Base-by-base conservation (phyloP, 306 rosid genomes). In the Begonia fuchsioides region DNA sequence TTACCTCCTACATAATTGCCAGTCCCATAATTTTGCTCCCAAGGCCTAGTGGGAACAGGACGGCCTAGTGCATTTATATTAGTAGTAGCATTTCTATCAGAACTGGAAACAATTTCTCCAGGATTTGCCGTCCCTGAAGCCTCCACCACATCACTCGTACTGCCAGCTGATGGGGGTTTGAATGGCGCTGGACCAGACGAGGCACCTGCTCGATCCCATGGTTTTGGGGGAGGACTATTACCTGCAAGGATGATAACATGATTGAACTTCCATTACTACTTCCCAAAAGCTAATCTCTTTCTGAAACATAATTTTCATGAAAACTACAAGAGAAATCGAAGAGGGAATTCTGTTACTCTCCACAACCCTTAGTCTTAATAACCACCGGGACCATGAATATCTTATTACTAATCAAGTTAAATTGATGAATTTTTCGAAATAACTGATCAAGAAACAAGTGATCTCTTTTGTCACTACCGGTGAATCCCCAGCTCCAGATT, bases 121-220 rank as follows among this genome's bases (percentile, higher is more conserved):
- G 93, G 96, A 56, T 57, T 81, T 43, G 98, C 93, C 51, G 96
- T 92, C 56, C 96, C 94, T 12, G 98, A 92, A 59, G 98, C 82
- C 77, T 92, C 98, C 58, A 92, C 98, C 16, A 92, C 81, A 39
- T 77, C 81, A 61, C 94, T 92, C 1, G 98, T 92, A 66, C 57
- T 73, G 55, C 98, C 98, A 20, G 63, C 72, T 13, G 98, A 82
- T 10, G 96, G 75, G 12, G 98, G 94, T 57, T 60, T 92, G 55
- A 85, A 92, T 47, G 98, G 98, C 14, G 87, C 79, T 2, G 94
- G 81, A 11, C 96, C 87, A 16, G 94, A 67, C 3, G 98, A 82
- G 43, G 75, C 65, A 63, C 96, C 94, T 12, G 72, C 79, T 45
- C 76, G 80, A 51, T 92, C 96, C 98, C 98, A 92, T 6, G 96